A percentile compares a stretch with the other conserved stretches of the same genome.
phyloP scores from a whole-genome alignment of 192 early-diverging fungal genomes.

The Coemansia guatemalensis region DNA sequence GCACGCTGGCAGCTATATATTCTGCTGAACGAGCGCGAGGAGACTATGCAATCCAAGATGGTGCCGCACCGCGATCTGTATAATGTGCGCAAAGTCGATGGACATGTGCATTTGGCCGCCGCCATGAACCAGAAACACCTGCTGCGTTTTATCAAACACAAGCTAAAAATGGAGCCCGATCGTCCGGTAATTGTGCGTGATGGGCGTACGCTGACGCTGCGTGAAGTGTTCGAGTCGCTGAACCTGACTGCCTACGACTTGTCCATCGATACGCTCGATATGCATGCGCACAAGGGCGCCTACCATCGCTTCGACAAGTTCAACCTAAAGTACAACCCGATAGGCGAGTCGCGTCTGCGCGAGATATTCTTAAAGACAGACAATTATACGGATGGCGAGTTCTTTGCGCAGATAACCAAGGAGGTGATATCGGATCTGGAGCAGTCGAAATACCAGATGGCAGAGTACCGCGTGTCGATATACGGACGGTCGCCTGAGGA shows the following conservation, averaged over 20 bases:
- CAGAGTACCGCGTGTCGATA: constrained; percentile 92
- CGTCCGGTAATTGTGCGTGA: constrained; percentile 86
- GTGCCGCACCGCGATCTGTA: constrained; percentile 96
- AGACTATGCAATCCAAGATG: constrained; percentile 87
- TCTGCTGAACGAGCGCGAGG: constrained; percentile 90
- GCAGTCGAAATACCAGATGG: constrained; percentile 92
- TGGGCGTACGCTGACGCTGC: constrained; percentile 73
- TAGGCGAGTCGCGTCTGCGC: constrained; percentile 90
- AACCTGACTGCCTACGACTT: constrained; percentile 92
- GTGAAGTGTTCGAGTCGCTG: constrained; percentile 86
- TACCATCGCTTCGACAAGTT: constrained; percentile 98
- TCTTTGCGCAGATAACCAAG: constrained; percentile 90
- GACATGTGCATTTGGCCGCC: constrained; percentile 89
- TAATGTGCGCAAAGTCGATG: constrained; percentile 97
- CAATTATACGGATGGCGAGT: constrained; percentile 83
- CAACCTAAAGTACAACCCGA: constrained; percentile 94
- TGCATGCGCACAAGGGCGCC: constrained; percentile 96
- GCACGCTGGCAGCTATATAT: constrained; percentile 92
- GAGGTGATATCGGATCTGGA: constrained; percentile 91
- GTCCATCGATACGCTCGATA: constrained; percentile 92
- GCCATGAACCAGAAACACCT: constrained; percentile 98
- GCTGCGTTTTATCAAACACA: constrained; percentile 92
- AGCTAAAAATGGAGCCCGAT: constrained; percentile 73
- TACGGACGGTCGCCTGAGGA: constrained; percentile 83
- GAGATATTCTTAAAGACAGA: constrained; percentile 98